phyloP scores from a whole-genome alignment of 2,329 filamentous ascomycete species.

The Fusarium scirpi region DNA sequence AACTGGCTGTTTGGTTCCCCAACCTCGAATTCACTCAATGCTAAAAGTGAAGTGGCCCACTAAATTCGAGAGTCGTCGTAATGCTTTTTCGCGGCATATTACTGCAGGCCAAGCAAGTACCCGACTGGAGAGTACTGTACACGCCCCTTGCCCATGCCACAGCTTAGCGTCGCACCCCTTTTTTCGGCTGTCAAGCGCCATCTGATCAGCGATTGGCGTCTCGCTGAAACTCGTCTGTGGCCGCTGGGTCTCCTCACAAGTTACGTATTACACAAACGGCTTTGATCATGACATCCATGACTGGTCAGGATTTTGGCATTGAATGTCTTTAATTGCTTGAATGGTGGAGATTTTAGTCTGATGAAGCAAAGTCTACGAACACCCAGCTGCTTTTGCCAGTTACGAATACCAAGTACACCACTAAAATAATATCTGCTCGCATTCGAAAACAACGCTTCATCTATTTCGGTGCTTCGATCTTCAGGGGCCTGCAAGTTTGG shows the following conservation, averaged over 20 bases:
- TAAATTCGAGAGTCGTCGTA: conserved; percentile 34
- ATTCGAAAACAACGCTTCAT: background rate
- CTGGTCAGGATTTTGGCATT: conserved; percentile 6
- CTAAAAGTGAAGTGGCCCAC: conserved; percentile 25
- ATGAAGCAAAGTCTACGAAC: too few species aligned
- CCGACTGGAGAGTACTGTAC: background rate
- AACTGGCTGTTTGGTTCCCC: conserved; percentile 13
- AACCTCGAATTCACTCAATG: conserved; percentile 24
- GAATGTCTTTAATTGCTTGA: conserved; percentile 5
- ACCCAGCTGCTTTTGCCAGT: background rate
- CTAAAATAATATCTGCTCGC: too few species aligned
- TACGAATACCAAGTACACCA: background rate
- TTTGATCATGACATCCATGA: background rate
- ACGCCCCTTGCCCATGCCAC: conserved; percentile 4
- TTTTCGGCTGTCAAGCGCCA: conserved; percentile 21
- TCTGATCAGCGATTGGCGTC: conserved; percentile 38
- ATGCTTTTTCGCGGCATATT: conserved; percentile 21
- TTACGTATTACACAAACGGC: background rate
- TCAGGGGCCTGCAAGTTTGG: conserved; percentile 21
- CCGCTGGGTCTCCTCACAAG: background rate
- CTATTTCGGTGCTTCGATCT: conserved; percentile 20
- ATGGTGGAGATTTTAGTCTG: background rate
- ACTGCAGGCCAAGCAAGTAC: background rate
- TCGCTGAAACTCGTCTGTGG: conserved; percentile 31
- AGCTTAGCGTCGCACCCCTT: conserved; percentile 11